These are phyloP conservation scores for Erysimum cheiri DNA, from an alignment of 441 rosid species.

Conservation along the genomic window DNA sequence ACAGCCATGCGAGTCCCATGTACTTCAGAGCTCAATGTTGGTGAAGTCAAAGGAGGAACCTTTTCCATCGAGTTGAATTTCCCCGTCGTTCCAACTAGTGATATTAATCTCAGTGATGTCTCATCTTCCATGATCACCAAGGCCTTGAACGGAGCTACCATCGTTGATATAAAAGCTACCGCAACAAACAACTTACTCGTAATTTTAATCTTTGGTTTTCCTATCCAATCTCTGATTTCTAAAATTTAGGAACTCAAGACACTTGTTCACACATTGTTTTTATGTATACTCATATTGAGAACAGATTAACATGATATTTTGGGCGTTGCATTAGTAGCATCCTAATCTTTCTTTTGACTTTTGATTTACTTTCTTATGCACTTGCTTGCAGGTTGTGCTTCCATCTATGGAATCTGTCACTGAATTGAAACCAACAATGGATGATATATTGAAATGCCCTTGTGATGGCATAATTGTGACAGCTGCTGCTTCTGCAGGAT, in stretches of 20 bases:
- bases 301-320: not conserved
- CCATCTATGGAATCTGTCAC: conserved; percentile 63
- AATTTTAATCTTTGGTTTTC: conserved; percentile 40
- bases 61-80: conserved; percentile 65
- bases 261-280: not conserved
- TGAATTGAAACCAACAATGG: conserved; percentile 57
- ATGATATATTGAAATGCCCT: conserved; percentile 60
- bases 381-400: conserved; percentile 58
- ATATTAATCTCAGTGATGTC: conserved; percentile 39
- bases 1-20: conserved; percentile 57
- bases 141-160: conserved; percentile 60
- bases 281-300: not conserved
- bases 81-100: conserved; percentile 50
- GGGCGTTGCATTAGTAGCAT: not conserved
- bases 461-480: conserved; percentile 66
- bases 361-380: not conserved
- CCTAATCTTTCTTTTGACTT: not conserved
- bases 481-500: conserved; percentile 57
- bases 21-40: conserved; percentile 20
- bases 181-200: conserved; percentile 55
- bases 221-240: conserved; percentile 34
- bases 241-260: conserved; percentile 50
- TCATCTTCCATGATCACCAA: conserved; percentile 45
- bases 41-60: conserved; percentile 39
- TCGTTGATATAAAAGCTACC: conserved; percentile 62